Conservation (phyloP, 2,329 filamentous ascomycete genomes). For the Capronia coronata region DNA sequence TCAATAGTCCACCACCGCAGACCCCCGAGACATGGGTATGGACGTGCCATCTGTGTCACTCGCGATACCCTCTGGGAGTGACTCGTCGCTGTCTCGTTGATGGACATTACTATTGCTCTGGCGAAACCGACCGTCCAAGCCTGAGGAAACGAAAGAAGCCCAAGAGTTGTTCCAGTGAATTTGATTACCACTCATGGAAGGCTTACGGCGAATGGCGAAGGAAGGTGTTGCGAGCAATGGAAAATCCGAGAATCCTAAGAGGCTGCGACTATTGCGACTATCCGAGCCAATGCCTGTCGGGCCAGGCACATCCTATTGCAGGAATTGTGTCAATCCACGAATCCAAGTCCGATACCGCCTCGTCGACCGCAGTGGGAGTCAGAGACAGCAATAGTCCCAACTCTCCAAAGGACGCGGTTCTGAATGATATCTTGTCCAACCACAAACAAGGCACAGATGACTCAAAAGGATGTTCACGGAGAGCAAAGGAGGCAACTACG, state of each 20-base stretch:
- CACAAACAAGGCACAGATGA: background rate
- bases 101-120: slow-evolving; percentile 50
- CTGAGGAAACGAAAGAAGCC: slow-evolving; percentile 33
- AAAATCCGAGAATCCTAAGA: slow-evolving; percentile 6
- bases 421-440: slow-evolving; percentile 5
- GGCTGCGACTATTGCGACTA: slow-evolving; percentile 27
- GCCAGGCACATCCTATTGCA: slow-evolving; percentile 1
- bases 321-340: background rate
- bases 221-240: slow-evolving; percentile 11
- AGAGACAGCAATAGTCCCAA: too few relatives aligned
- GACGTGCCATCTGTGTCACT: slow-evolving; percentile 48
- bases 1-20: slow-evolving; percentile 12
- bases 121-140: slow-evolving; percentile 28
- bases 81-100: slow-evolving; percentile 50
- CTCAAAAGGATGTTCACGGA: background rate
- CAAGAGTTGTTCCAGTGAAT: slow-evolving; percentile 45
- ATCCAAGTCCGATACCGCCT: background rate
- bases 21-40: slow-evolving; percentile 41
- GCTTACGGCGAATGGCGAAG: slow-evolving; percentile 40
- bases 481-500: background rate
- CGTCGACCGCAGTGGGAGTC: background rate
- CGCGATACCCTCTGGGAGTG: slow-evolving; percentile 43
- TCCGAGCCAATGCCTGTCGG: slow-evolving; percentile 26
- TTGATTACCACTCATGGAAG: slow-evolving; percentile 50
- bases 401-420: slow-evolving; percentile 3